Percentiles rank a stretch among this genome's conserved stretches.
phyloP scores from a whole-genome alignment of 345 rosid genomes.

The Pistacia integerrima region DNA sequence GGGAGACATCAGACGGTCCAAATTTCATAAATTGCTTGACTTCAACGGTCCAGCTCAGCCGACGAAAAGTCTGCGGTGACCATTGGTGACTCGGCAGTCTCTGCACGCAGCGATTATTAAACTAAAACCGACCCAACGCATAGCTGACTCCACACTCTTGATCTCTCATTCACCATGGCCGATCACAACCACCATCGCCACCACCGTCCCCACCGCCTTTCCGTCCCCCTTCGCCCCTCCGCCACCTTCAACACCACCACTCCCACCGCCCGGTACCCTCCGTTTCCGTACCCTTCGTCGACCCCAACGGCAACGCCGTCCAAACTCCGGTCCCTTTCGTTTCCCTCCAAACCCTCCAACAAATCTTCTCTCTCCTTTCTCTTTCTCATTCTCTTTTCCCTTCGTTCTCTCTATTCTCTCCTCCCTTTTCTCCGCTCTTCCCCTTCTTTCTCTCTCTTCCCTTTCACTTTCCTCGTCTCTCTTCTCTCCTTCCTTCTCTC shows the following conservation, averaged over 20 bases:
- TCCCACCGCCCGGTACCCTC: constrained; percentile 35
- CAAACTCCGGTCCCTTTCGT: constrained; percentile 37
- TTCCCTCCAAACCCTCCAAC: constrained; percentile 29
- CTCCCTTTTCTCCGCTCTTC: constrained; percentile 61
- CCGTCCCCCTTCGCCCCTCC: constrained; percentile 50
- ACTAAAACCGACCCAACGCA: neutral
- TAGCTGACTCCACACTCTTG: neutral
- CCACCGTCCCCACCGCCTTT: constrained; percentile 73
- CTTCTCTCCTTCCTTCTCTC: constrained; percentile 42
- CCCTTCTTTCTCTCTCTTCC: constrained; percentile 55
- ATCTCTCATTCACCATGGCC: constrained; percentile 39
- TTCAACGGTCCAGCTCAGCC: neutral
- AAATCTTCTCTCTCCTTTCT: constrained; percentile 47
- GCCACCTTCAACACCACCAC: constrained; percentile 15
- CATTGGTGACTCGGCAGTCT: neutral
- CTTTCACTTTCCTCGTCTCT: constrained; percentile 48
- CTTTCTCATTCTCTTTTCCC: constrained; percentile 54
- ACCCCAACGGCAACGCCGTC: constrained; percentile 77
- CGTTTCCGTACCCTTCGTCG: constrained; percentile 36
- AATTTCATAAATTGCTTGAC: no score
- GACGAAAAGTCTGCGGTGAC: neutral
- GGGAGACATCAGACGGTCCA: no score
- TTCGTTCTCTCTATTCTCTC: constrained; percentile 58
- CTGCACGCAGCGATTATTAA: no score
- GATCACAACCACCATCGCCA: constrained; percentile 59